Evolutionary conservation across 306 rosid species (phyloP).

Genomic region (Quercus variabilis): DNA sequence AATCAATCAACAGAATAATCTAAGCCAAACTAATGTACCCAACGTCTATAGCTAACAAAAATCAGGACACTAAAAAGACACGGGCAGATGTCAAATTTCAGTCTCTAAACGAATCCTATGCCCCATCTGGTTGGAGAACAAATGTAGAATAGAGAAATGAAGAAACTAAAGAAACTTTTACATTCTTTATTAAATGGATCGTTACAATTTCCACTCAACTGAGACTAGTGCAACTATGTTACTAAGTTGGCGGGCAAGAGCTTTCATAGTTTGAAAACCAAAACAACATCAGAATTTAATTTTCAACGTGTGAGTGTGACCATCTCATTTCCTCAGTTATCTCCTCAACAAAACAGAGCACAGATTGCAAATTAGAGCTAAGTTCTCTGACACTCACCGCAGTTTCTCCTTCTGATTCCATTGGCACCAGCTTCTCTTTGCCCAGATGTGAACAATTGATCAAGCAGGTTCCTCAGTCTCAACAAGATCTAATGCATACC

Average conservation of each 20-base stretch:
- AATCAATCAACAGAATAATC: constrained; percentile 1
- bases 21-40: constrained; percentile 1
- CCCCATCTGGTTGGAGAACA: not conserved
- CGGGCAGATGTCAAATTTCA: not conserved
- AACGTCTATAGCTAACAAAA: not conserved
- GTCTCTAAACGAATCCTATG: not conserved
- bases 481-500: constrained; percentile 47
- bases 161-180: not conserved
- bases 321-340: not conserved
- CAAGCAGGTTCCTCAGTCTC: constrained; percentile 31
- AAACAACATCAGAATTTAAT: not conserved
- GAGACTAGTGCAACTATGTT: not conserved
- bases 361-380: not conserved
- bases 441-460: constrained; percentile 38
- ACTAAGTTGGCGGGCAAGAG: not conserved
- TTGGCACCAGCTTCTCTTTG: constrained; percentile 26
- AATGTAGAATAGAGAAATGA: not conserved
- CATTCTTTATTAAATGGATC: not conserved
- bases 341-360: not conserved
- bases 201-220: not conserved
- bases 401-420: constrained; percentile 83
- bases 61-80: not conserved
- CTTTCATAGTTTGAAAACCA: not conserved
- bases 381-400: constrained; percentile 51
- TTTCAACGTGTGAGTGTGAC: not conserved